Base-by-base conservation (phyloP, 257 asterid genomes). In the Solanum chiquidenum region DNA sequence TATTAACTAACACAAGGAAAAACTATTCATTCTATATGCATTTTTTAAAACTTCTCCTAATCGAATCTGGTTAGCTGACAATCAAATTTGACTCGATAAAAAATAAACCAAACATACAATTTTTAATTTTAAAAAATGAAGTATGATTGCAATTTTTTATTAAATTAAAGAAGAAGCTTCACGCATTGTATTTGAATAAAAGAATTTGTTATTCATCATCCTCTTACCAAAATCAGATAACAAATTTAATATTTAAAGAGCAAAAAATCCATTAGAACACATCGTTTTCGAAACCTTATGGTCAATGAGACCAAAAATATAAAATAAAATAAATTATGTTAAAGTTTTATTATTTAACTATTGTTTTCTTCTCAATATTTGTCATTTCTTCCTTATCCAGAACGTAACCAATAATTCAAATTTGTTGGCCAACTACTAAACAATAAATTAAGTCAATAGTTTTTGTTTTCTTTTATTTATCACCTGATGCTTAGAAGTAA, bases 401-500 rank as follows among this genome's bases (percentile, higher is more conserved):
- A 42, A 75, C 11, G 18, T 73, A 75, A 44, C 5, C 68, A 44
- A 80, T 46, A 46, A 44, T 80, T 46, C 85, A 80, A 46, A 46
- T 27, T 0, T 46, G 68, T 29, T 80, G 68, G 85, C 68, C 85
- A 80, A 46, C 84, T 14, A 77, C n/a, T 77, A 42, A 40, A 44
- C 40, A 27, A 79, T 44, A 77, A 25, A 77, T 44, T 79, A 14
- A 42, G 40, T 1, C 29, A 73, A 72, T 72, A 72, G 79, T 72
- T 34, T 72, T 31, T 18, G 20, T 31, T 4, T 5, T 7, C 2
- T 33, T 18, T 2, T 7, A 0, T 2, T 18, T 0, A 2, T 1
- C 12, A 4, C 9, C 9, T 4, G 40, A 3, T 69, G 6, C 1
- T 2, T 31, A 2, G 3, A 1, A 7, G 0, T 31, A 4, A 0